These are phyloP conservation scores for Mucor irregularis DNA, from an alignment of 371 early-diverging fungal genomes.

Conservation along the genomic window DNA sequence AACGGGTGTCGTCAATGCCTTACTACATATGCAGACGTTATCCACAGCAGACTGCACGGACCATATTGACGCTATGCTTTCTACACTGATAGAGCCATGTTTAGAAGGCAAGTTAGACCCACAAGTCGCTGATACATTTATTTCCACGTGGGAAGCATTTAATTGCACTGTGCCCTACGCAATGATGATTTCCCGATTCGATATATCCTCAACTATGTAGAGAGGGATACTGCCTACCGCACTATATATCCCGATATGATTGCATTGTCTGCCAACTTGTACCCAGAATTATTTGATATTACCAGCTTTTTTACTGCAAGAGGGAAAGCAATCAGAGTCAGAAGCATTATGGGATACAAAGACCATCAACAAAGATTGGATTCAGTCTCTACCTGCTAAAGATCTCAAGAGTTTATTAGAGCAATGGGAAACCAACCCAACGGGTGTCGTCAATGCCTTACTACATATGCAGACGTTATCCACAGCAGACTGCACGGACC, in stretches of 20 bases:
- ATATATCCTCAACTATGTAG: slow-evolving; percentile 41
- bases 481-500: too few species aligned
- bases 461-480: too few species aligned
- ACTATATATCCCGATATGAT: slow-evolving; percentile 47
- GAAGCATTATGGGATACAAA: slow-evolving; percentile 15
- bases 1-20: not conserved
- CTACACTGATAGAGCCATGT: slow-evolving; percentile 24
- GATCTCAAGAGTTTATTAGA: slow-evolving; percentile 3
- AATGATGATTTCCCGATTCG: slow-evolving; percentile 41
- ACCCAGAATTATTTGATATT: slow-evolving; percentile 55
- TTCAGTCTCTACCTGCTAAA: not conserved
- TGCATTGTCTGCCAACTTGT: slow-evolving; percentile 42
- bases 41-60: slow-evolving; percentile 6
- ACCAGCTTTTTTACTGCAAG: slow-evolving; percentile 37
- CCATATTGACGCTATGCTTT: slow-evolving; percentile 19
- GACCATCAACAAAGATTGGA: slow-evolving; percentile 1
- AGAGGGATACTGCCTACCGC: slow-evolving; percentile 32
- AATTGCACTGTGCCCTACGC: too few species aligned
- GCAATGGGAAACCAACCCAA: slow-evolving; percentile 16
- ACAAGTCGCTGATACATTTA: too few species aligned
- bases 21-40: slow-evolving; percentile 16
- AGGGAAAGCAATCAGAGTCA: slow-evolving; percentile 33
- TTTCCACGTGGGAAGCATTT: too few species aligned
- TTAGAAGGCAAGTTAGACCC: slow-evolving; percentile 29
- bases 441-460: slow-evolving; percentile 5